A percentile compares a stretch with the other conserved stretches of the same genome.
phyloP scores from a whole-genome alignment of 148 eudicot genomes.

The Chenopodium formosanum region DNA sequence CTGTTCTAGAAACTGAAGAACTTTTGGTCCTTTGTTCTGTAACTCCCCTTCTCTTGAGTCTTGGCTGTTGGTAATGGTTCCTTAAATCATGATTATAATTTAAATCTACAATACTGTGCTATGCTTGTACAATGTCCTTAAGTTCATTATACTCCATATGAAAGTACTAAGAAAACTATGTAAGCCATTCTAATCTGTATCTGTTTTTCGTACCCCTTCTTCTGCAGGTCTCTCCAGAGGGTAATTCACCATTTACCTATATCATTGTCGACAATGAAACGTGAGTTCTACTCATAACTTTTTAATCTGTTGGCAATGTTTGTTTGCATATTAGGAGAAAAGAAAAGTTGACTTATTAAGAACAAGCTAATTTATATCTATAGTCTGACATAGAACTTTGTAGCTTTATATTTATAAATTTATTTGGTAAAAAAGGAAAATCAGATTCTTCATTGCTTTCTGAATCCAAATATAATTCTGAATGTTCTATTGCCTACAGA shows the following conservation, averaged over 20 bases:
- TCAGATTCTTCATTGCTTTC: neutral
- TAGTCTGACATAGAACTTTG: neutral
- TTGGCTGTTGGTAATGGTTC: neutral
- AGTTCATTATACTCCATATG: neutral
- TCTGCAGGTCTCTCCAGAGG: constrained; percentile 87
- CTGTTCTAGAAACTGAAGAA: neutral
- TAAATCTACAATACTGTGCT: neutral
- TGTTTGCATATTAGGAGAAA: neutral
- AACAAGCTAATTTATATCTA: neutral
- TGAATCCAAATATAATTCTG: neutral
- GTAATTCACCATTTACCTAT: constrained; percentile 92
- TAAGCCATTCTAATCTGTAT: neutral
- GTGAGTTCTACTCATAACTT: constrained; percentile 42
- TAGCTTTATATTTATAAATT: neutral
- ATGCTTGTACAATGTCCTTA: neutral
- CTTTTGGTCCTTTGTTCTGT: neutral
- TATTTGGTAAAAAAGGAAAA: neutral
- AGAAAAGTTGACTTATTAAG: neutral
- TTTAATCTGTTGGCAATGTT: neutral
- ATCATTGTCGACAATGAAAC: constrained; percentile 87
- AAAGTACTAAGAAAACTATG: neutral
- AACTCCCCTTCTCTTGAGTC: neutral
- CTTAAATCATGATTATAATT: neutral
- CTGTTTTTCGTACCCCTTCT: constrained; percentile 16
- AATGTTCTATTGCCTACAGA: neutral